Evolutionary conservation across 805 yeast species (phyloP).

Genomic region (Teunomyces tritomae): DNA sequence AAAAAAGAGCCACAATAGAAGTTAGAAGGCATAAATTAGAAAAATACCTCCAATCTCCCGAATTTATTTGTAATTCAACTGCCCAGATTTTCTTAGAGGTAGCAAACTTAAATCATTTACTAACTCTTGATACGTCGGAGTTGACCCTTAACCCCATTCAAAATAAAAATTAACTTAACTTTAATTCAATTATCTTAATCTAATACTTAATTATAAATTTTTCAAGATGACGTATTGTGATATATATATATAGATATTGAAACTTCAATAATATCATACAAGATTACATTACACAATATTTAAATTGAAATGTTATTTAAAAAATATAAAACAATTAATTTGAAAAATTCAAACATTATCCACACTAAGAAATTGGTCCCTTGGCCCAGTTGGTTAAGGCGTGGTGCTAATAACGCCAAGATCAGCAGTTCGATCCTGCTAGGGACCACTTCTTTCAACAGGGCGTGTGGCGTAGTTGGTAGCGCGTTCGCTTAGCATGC

Average conservation of each 20-base stretch:
- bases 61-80: no score
- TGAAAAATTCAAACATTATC: background rate
- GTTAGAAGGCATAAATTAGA: no score
- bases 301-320: background rate
- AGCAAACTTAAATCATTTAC: no score
- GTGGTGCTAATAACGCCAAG: slow-evolving; percentile 56
- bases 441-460: slow-evolving; percentile 54
- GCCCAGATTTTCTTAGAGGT: no score
- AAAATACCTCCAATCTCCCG: no score
- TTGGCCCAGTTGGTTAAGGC: slow-evolving; percentile 54
- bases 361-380: slow-evolving; percentile 30
- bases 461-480: slow-evolving; percentile 86
- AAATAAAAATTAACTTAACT: no score
- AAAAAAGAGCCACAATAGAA: background rate
- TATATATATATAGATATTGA: background rate
- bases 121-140: no score
- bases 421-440: slow-evolving; percentile 89
- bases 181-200: no score
- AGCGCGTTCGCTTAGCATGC: slow-evolving; percentile 81
- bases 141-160: no score
- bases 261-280: background rate
- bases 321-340: background rate
- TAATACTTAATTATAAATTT: no score
- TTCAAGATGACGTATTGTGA: background rate
- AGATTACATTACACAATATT: background rate